phyloP scores from a whole-genome alignment of 2,329 filamentous ascomycete species.

The Sphaerulina vaccinii region DNA sequence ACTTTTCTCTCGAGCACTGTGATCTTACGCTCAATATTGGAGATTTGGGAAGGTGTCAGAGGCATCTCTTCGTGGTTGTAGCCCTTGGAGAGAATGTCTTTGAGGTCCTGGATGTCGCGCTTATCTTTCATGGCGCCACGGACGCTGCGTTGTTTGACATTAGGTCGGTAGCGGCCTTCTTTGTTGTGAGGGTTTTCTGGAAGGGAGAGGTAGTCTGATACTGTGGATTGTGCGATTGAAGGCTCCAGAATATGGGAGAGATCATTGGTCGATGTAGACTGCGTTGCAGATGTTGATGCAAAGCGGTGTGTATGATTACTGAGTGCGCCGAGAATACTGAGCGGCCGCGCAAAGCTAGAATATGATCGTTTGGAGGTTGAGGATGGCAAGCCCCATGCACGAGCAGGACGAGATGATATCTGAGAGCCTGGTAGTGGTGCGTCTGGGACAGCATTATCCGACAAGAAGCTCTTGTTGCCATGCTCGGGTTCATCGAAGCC shows the following conservation, averaged over 20 bases:
- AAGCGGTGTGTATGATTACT: not conserved
- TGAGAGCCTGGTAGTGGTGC: not conserved
- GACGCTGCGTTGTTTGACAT: conserved; percentile 14
- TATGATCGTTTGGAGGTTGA: conserved; percentile 12
- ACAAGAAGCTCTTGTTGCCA: not conserved
- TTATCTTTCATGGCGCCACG: conserved; percentile 16
- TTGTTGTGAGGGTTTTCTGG: conserved; percentile 15
- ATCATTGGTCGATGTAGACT: not conserved
- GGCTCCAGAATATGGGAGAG: conserved; percentile 18
- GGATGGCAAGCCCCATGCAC: not conserved
- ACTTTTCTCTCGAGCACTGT: conserved; percentile 20
- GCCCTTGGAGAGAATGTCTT: conserved; percentile 5
- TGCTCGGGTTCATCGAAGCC: conserved; percentile 12
- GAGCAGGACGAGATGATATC: not conserved
- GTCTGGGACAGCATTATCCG: not conserved
- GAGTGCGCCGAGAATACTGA: not conserved
- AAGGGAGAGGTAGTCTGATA: conserved; percentile 27
- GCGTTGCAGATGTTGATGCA: conserved; percentile 2
- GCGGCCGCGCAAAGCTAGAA: conserved; percentile 9
- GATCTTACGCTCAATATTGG: conserved; percentile 13
- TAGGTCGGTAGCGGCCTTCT: not conserved
- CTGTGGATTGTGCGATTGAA: conserved; percentile 21
- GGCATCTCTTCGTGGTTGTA: conserved; percentile 4
- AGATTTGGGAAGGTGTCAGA: conserved; percentile 15
- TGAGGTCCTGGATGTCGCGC: conserved; percentile 8